Base-by-base conservation (phyloP, 108 stramenopile species). In the Bacterosira constricta region DNA sequence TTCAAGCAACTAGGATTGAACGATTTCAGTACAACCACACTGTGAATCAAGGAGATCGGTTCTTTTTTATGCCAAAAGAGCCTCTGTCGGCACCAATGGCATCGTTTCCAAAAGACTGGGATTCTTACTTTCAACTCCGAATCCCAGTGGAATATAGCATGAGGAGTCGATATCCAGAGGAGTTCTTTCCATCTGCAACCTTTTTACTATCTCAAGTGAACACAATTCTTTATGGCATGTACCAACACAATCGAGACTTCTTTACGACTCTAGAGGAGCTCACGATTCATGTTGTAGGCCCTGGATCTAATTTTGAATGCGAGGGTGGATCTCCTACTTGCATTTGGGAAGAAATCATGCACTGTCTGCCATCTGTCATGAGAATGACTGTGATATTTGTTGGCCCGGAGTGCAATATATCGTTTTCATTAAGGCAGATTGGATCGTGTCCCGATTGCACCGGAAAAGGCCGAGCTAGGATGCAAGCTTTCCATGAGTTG, bases 291-390 rank as follows among this genome's bases (percentile, higher is more conserved):
- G 47, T 49, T 7, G 18, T 49, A 15, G 47, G 47, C 20, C 47
- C 47, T 17, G 47, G 12, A n/a, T 15, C n/a, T 49, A 15, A 7
- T 49, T 49, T 15, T 17, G 47, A 49, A 49, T 49, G 20, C n/a
- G 15, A 49, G 15, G 47, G 47, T 6, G 47, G 47, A 7, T 8
- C 47, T 15, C 47, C 47, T 15, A 49, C 47, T 7, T 49, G 47
- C n/a, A 49, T 49, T 17, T 49, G 47, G 47, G 47, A 49, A 20
- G 47, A 49, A 49, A 49, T 49, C 47, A 49, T 49, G 47, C 47
- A 49, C n/a, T 49, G 47, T 20, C 47, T 49, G 18, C 47, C 47
- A 8, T 7, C 47, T 49, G 47, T 49, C 7, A 49, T 20, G 6
- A 49, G 5, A 17, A 8, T 49, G 47, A 49, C n/a, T 20, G 47